Evolutionary conservation across 2,329 filamentous ascomycete species (phyloP).

Genomic region (Passalora sequoiae): DNA sequence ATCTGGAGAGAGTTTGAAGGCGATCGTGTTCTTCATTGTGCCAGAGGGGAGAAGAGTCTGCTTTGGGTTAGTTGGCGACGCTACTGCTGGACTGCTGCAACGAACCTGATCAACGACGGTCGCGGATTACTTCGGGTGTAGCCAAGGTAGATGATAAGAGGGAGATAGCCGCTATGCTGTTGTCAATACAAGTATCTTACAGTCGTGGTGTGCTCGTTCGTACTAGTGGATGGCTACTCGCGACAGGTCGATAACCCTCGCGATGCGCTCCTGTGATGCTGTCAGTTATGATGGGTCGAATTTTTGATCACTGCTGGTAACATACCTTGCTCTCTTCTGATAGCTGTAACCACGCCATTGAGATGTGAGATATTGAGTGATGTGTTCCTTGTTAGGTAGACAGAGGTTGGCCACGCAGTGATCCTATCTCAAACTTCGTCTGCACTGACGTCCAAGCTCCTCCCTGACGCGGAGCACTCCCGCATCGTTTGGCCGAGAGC

Average conservation of each 20-base stretch:
- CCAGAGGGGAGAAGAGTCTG: conserved; percentile 31
- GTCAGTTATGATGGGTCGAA: too few relatives aligned
- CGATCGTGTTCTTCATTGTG: conserved; percentile 28
- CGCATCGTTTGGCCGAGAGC: conserved; percentile 5
- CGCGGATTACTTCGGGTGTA: conserved; percentile 92
- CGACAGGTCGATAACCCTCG: conserved; percentile 91
- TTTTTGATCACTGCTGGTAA: neutral
- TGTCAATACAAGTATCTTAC: too few relatives aligned
- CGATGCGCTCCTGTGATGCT: conserved; percentile 78
- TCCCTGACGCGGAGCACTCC: conserved; percentile 5
- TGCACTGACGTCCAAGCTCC: conserved; percentile 1
- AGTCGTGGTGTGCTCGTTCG: too few relatives aligned
- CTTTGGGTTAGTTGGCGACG: conserved; percentile 10
- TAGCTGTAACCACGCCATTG: conserved; percentile 50
- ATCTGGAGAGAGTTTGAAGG: too few relatives aligned
- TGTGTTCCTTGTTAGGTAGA: neutral
- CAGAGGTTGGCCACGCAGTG: neutral
- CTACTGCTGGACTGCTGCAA: neutral
- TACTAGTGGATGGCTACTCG: conserved; percentile 95
- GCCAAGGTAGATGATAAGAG: conserved; percentile 92
- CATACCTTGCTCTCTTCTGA: conserved; percentile 95
- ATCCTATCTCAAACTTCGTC: conserved; percentile 10
- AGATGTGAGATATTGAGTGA: conserved; percentile 5
- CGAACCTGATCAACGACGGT: conserved; percentile 68
- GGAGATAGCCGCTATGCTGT: conserved; percentile 77